Evolutionary conservation across 495 filamentous ascomycete species (phyloP).

Genomic region (Jackrogersella multiformis): DNA sequence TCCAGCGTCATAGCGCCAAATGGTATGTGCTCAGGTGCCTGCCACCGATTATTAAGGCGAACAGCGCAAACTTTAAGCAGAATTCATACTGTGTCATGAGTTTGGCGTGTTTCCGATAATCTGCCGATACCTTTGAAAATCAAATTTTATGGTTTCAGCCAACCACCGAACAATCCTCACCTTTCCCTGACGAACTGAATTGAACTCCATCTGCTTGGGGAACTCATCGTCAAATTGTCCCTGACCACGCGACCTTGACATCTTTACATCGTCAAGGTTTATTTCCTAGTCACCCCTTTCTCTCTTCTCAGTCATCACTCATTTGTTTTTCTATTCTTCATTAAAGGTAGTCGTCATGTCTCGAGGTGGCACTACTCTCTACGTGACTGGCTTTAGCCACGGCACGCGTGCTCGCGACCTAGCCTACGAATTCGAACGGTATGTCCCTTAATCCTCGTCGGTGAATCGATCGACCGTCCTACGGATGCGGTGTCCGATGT

Average conservation of each 20-base stretch:
- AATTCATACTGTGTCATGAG: constrained; percentile 7
- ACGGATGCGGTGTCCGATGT: constrained; percentile 49
- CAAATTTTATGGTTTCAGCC: constrained; percentile 38
- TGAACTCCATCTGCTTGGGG: constrained; percentile 11
- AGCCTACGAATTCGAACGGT: constrained; percentile 92
- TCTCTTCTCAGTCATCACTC: constrained; percentile 30
- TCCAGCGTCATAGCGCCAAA: constrained; percentile 6
- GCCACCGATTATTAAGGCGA: no score
- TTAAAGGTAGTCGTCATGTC: constrained; percentile 70
- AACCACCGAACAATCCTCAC: constrained; percentile 28
- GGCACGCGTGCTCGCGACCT: constrained; percentile 99
- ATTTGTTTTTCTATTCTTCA: constrained; percentile 33
- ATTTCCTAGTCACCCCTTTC: constrained; percentile 2
- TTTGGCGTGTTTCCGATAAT: constrained; percentile 18
- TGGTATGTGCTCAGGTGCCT: no score
- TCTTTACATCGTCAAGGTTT: constrained; percentile 35
- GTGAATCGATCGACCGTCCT: constrained; percentile 48
- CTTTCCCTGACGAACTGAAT: constrained; percentile 7
- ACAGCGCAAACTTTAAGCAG: neutral
- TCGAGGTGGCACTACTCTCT: constrained; percentile 92
- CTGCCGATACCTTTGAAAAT: constrained; percentile 25
- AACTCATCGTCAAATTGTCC: constrained; percentile 27
- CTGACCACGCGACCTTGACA: constrained; percentile 21
- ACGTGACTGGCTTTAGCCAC: constrained; percentile 97
- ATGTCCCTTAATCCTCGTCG: constrained; percentile 66